phyloP scores from a whole-genome alignment of 2,329 filamentous ascomycete species.

The Blastomyces parvus region DNA sequence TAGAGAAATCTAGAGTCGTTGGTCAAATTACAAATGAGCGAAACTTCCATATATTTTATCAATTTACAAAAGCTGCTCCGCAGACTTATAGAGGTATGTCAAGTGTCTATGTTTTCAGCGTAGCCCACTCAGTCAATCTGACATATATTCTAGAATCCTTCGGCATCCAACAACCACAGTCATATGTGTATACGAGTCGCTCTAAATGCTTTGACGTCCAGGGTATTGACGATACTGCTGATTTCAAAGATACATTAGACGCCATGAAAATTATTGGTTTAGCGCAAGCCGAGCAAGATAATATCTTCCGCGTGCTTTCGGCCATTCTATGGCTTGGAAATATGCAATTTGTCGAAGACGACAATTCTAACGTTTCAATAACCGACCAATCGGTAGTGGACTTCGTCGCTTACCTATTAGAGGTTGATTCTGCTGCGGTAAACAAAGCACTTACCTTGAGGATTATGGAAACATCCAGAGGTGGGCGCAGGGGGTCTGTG shows the following conservation, averaged over 20 bases:
- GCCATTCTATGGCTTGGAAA: conserved; percentile 93
- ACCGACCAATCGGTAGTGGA: conserved; percentile 84
- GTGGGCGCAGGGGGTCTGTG: conserved; percentile 55
- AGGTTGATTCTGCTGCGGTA: conserved; percentile 71
- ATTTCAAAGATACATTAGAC: conserved; percentile 81
- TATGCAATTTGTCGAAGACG: conserved; percentile 80
- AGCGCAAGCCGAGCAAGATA: conserved; percentile 78
- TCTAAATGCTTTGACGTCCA: conserved; percentile 93
- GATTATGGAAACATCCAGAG: conserved; percentile 63
- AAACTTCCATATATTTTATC: conserved; percentile 99
- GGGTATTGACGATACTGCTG: conserved; percentile 82
- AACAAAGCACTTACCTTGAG: conserved; percentile 83
- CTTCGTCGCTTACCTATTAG: conserved; percentile 86
- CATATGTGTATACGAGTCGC: conserved; percentile 85
- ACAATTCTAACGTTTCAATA: conserved; percentile 78
- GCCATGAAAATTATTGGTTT: conserved; percentile 94
- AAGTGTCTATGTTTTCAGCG: not conserved
- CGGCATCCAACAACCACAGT: conserved; percentile 82
- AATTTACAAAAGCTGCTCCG: conserved; percentile 93
- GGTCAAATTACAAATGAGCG: conserved; percentile 92
- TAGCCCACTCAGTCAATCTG: not conserved
- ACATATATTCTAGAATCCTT: conserved; percentile 52
- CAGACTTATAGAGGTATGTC: conserved; percentile 59
- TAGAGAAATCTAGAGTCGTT: conserved; percentile 91
- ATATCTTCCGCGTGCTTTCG: conserved; percentile 91